These are phyloP conservation scores for Fistulinella prunicolor DNA, from an alignment of 768 basidiomycete genomes.

Conservation along the genomic window DNA sequence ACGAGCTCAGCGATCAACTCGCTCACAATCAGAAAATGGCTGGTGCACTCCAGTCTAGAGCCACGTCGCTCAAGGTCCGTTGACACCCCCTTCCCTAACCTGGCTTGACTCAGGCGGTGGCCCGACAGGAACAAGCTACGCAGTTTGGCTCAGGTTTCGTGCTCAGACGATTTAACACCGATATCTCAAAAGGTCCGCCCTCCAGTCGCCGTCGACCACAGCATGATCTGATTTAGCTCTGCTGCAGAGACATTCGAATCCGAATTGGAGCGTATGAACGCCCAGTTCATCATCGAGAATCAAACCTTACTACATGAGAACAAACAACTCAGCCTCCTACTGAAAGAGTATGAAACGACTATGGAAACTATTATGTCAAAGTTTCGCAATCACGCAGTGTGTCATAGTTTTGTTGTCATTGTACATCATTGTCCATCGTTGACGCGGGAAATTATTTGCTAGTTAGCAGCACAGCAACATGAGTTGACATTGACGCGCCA, in stretches of 20 bases:
- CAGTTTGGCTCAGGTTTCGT: slow-evolving; percentile 72
- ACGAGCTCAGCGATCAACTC: slow-evolving; percentile 82
- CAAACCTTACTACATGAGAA: slow-evolving; percentile 92
- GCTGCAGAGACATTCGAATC: slow-evolving; percentile 83
- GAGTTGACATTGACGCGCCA: slow-evolving; percentile 84
- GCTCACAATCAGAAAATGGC: slow-evolving; percentile 78
- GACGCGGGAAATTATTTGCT: slow-evolving; percentile 10
- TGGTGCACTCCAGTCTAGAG: slow-evolving; percentile 61
- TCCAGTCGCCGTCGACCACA: not conserved
- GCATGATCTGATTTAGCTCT: slow-evolving; percentile 10
- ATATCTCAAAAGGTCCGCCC: slow-evolving; percentile 73
- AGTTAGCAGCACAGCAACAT: slow-evolving; percentile 92
- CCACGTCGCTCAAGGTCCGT: slow-evolving; percentile 70
- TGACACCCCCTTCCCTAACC: not conserved
- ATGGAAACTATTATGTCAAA: slow-evolving; percentile 97
- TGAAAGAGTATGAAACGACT: slow-evolving; percentile 94
- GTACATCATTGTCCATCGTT: not conserved
- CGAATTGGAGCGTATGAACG: slow-evolving; percentile 86
- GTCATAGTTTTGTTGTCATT: slow-evolving; percentile 29
- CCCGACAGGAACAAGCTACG: slow-evolving; percentile 65
- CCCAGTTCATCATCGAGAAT: slow-evolving; percentile 90
- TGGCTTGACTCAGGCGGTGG: slow-evolving; percentile 4
- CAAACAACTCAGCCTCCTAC: slow-evolving; percentile 81
- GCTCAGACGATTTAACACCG: slow-evolving; percentile 80
- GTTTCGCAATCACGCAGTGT: slow-evolving; percentile 86